Percentiles rank a stretch among this genome's conserved stretches.
phyloP scores from a whole-genome alignment of 495 filamentous ascomycete species.

The Mytilinidion resinicola region DNA sequence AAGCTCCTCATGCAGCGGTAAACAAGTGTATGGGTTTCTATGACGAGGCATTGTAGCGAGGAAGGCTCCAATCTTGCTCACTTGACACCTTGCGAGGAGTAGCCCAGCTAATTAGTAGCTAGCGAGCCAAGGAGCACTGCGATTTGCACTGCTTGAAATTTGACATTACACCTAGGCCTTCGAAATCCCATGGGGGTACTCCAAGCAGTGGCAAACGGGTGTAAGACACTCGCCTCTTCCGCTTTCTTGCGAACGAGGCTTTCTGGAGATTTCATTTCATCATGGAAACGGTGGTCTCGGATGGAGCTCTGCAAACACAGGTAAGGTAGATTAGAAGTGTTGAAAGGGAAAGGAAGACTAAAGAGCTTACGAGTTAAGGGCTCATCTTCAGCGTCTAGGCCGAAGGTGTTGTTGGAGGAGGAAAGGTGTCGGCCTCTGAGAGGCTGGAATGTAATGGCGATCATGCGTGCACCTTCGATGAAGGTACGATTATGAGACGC shows the following conservation, averaged over 20 bases:
- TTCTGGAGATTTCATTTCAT: not conserved
- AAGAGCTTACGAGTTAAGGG: not conserved
- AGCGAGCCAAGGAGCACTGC: no score
- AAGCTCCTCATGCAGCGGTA: no score
- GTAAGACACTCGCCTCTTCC: not conserved
- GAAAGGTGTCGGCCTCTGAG: not conserved
- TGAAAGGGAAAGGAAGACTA: not conserved
- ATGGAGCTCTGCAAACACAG: not conserved
- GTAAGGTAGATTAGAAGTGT: not conserved
- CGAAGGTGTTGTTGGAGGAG: not conserved
- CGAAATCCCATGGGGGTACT: no score
- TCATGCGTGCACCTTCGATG: not conserved
- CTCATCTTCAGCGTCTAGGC: not conserved
- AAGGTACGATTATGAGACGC: not conserved
- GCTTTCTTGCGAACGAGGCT: not conserved
- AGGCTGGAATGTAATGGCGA: not conserved
- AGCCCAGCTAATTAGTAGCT: no score
- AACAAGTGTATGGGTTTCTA: no score
- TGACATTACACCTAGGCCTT: no score
- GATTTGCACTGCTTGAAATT: no score
- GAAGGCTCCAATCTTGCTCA: no score
- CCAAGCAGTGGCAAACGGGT: slow-evolving; percentile 26
- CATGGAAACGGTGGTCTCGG: not conserved
- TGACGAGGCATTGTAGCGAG: no score
- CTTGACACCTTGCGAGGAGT: no score